These are phyloP conservation scores for Yarrowia sp. DNA, from an alignment of 805 yeast genomes.

Conservation along the genomic window DNA sequence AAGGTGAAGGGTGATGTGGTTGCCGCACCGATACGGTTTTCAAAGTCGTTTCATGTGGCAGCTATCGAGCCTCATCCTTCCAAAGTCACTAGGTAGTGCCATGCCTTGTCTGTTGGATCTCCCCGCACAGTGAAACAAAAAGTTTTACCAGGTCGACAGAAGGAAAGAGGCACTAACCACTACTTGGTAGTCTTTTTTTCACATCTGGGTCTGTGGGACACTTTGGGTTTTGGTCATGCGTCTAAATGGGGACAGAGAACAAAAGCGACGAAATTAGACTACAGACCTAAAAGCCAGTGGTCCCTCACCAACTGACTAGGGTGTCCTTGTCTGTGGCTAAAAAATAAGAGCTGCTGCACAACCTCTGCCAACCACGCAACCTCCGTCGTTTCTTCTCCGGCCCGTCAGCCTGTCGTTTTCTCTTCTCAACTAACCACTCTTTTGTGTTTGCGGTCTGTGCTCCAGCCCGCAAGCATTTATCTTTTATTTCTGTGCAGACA, in stretches of 20 bases:
- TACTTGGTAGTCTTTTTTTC: constrained; percentile 4
- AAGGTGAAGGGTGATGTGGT: constrained; percentile 3
- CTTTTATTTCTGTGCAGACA: constrained; percentile 26
- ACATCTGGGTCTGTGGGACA: neutral
- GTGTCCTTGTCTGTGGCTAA: constrained; percentile 12
- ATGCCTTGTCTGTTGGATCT: constrained; percentile 1
- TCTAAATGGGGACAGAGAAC: constrained; percentile 22
- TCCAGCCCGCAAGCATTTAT: constrained; percentile 25
- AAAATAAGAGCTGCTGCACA: constrained; percentile 14
- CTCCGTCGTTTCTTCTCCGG: neutral
- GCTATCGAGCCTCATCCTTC: neutral
- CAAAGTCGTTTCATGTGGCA: neutral
- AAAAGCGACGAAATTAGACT: constrained; percentile 26
- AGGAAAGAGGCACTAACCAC: constrained; percentile 5
- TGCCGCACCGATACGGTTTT: constrained; percentile 9
- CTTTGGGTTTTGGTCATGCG: constrained; percentile 11
- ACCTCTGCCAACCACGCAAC: constrained; percentile 4
- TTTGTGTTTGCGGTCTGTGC: constrained; percentile 25
- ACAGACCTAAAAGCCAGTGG: constrained; percentile 21
- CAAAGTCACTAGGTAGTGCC: neutral
- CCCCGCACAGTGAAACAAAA: constrained; percentile 10
- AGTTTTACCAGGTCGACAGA: constrained; percentile 1
- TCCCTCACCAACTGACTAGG: constrained; percentile 21
- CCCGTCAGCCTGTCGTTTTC: neutral
- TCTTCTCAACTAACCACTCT: constrained; percentile 27